Conservation (phyloP, 306 rosid genomes). For the Acacia acuminata region DNA sequence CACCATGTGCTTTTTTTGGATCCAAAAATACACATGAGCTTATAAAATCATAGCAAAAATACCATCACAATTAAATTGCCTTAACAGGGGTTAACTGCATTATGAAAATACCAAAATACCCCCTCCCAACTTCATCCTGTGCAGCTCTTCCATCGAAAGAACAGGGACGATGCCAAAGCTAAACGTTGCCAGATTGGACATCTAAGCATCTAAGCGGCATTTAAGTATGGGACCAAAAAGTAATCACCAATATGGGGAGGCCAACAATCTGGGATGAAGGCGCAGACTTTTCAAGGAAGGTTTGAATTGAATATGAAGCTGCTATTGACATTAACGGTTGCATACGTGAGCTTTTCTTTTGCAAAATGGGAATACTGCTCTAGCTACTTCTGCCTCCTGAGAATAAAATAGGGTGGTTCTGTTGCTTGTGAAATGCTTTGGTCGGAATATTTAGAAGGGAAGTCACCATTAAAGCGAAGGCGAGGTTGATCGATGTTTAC, state of each 20-base stretch:
- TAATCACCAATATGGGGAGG: conserved; percentile 46
- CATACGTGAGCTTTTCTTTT: conserved; percentile 24
- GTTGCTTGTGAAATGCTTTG: conserved; percentile 22
- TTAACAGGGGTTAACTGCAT: too few species aligned
- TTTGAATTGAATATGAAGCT: conserved; percentile 41
- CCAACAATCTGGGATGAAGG: conserved; percentile 21
- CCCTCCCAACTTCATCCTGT: too few species aligned
- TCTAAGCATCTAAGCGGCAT: neutral
- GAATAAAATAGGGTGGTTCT: conserved; percentile 25
- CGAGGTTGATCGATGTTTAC: conserved; percentile 18
- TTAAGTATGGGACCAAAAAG: conserved; percentile 4
- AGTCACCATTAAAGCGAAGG: conserved; percentile 31
- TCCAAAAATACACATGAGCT: too few species aligned
- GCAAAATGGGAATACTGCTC: conserved; percentile 20
- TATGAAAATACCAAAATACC: too few species aligned
- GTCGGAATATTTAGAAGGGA: conserved; percentile 30
- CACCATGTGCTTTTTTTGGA: too few species aligned
- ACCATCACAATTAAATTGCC: too few species aligned
- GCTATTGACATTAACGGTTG: conserved; percentile 34
- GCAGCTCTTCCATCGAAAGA: too few species aligned
- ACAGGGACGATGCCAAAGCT: too few species aligned
- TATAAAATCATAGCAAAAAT: too few species aligned
- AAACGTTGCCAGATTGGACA: neutral
- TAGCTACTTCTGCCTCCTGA: conserved; percentile 1
- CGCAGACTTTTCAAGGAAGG: conserved; percentile 35